These are phyloP conservation scores for Solanum medicagineum DNA, from an alignment of 257 asterid species.

Conservation along the genomic window DNA sequence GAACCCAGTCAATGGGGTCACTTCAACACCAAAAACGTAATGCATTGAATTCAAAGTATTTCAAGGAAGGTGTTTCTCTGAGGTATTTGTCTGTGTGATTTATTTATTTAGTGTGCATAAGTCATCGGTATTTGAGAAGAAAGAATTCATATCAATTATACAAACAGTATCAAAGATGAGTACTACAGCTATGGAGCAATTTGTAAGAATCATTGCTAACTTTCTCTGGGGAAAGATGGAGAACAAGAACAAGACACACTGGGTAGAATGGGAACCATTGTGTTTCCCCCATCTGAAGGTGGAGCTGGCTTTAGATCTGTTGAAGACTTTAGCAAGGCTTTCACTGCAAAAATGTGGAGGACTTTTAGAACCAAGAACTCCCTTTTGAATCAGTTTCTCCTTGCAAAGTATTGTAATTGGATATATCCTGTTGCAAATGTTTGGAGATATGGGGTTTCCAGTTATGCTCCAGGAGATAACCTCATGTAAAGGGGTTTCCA, in stretches of 20 bases:
- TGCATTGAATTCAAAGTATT: not conserved
- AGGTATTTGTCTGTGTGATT: not conserved
- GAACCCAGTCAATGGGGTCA: not conserved
- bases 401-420: not conserved
- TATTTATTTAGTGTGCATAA: not conserved
- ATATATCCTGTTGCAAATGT: not conserved
- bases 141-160: not conserved
- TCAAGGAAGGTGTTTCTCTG: not conserved
- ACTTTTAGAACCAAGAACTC: not conserved
- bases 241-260: not conserved
- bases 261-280: not conserved
- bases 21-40: not conserved
- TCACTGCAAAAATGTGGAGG: not conserved
- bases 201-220: not conserved
- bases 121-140: not conserved
- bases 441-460: not conserved
- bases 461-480: not conserved
- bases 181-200: not conserved
- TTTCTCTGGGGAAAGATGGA: not conserved
- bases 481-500: not conserved
- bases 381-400: not conserved
- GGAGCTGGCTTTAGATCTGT: not conserved
- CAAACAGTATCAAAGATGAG: not conserved
- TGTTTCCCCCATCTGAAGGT: not conserved
- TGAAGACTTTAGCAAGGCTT: not conserved